Evolutionary conservation across 768 basidiomycete genomes (phyloP).

Genomic region (Russula sp.): DNA sequence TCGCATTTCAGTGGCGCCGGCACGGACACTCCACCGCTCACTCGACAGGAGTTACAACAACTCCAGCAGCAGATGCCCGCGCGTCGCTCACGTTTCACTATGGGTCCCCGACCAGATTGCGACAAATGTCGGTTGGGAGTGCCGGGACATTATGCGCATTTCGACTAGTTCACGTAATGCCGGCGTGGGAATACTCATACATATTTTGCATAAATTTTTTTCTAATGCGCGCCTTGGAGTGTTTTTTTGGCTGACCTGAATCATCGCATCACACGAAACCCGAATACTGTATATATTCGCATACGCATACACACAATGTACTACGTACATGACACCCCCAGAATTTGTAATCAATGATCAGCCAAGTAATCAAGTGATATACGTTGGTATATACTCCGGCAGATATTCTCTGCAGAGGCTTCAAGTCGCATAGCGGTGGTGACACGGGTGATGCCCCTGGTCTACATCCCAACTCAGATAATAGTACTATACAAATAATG

Average conservation of each 20-base stretch:
- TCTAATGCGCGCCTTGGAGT: not conserved
- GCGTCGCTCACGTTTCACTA: slow-evolving; percentile 50
- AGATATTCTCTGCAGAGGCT: no score
- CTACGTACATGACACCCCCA: no score
- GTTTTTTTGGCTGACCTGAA: not conserved
- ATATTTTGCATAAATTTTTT: not conserved
- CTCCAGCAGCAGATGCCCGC: slow-evolving; percentile 20
- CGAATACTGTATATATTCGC: not conserved
- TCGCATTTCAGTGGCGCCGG: slow-evolving; percentile 17
- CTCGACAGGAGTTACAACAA: slow-evolving; percentile 20
- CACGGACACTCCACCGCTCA: slow-evolving; percentile 20
- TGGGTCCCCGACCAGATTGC: slow-evolving; percentile 68
- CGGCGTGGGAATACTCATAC: not conserved
- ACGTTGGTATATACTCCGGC: no score
- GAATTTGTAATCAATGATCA: not conserved
- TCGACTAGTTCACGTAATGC: slow-evolving; percentile 36
- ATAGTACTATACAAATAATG: not conserved
- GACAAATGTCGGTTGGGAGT: slow-evolving; percentile 58
- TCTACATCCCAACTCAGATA: not conserved
- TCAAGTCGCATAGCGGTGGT: no score
- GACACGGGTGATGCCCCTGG: not conserved
- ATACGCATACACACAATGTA: no score
- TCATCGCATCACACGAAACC: not conserved
- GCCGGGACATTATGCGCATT: slow-evolving; percentile 70
- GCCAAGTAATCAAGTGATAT: not conserved